A percentile compares a stretch with the other conserved stretches of the same genome.
phyloP scores from a whole-genome alignment of 805 yeast genomes.

The Metschnikowia shivogae region DNA sequence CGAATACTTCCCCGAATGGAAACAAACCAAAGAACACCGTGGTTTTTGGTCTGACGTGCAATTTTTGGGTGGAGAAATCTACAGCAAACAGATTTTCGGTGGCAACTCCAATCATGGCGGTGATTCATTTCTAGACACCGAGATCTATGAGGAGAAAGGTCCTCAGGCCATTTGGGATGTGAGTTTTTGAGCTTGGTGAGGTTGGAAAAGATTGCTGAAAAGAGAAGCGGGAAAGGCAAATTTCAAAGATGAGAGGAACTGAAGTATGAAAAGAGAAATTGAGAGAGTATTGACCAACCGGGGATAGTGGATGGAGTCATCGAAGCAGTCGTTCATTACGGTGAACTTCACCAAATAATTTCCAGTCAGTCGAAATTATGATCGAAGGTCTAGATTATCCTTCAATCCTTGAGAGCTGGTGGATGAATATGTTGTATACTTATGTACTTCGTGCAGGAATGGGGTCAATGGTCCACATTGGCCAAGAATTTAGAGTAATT shows the following conservation, averaged over 20 bases:
- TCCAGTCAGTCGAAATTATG: no score
- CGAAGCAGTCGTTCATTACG: no score
- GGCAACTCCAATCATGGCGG: conserved; percentile 49
- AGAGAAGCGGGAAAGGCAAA: no score
- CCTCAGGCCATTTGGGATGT: conserved; percentile 80
- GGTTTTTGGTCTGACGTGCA: conserved; percentile 71
- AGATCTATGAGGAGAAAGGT: conserved; percentile 72
- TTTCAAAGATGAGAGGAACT: no score
- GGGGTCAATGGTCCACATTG: conserved; percentile 17
- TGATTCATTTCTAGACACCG: conserved; percentile 64
- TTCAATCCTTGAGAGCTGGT: no score
- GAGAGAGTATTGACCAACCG: no score
- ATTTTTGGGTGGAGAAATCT: conserved; percentile 84
- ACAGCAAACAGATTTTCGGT: conserved; percentile 78
- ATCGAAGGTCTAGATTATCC: no score
- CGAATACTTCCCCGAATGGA: conserved; percentile 95
- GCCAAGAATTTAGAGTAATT: conserved; percentile 37
- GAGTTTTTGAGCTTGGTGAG: conserved; percentile 6
- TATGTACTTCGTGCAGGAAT: not conserved
- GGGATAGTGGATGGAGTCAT: no score
- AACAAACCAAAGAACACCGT: conserved; percentile 43
- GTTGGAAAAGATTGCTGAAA: no score
- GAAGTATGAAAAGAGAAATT: no score
- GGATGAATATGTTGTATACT: not conserved
- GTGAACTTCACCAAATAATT: no score